Conservation (phyloP, 768 basidiomycete species). For the Lactarius trivialis region DNA sequence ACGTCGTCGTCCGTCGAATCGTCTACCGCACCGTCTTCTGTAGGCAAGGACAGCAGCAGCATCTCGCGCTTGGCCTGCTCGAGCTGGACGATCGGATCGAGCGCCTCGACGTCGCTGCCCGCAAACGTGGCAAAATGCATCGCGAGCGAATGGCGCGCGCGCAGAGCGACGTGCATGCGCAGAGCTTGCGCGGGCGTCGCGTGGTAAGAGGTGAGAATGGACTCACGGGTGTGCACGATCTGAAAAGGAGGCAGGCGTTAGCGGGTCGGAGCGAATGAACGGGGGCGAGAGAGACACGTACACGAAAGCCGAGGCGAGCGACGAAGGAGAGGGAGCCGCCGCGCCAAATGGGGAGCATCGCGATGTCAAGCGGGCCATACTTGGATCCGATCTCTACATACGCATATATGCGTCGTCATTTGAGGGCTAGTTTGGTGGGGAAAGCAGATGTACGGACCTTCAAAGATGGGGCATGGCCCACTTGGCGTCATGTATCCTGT, state of each 20-base stretch:
- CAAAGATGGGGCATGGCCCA: slow-evolving; percentile 35
- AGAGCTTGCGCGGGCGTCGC: slow-evolving; percentile 39
- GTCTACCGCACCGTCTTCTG: background rate
- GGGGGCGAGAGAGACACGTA: slow-evolving; percentile 22
- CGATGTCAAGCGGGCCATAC: slow-evolving; percentile 37
- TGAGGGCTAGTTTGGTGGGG: background rate
- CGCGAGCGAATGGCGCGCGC: slow-evolving; percentile 33
- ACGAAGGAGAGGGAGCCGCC: slow-evolving; percentile 37
- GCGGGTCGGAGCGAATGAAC: background rate
- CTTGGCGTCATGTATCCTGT: slow-evolving; percentile 33
- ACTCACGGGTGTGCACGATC: slow-evolving; percentile 22
- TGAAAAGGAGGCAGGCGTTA: slow-evolving; percentile 21
- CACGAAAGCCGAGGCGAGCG: slow-evolving; percentile 33
- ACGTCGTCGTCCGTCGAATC: background rate
- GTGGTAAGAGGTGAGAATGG: slow-evolving; percentile 32
- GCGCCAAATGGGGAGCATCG: slow-evolving; percentile 41
- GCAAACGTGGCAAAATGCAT: slow-evolving; percentile 44
- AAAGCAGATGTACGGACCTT: slow-evolving; percentile 22
- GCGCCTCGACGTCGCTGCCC: slow-evolving; percentile 36
- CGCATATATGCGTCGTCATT: background rate
- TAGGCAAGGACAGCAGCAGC: background rate
- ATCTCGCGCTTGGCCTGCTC: slow-evolving; percentile 33
- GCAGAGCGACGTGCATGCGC: slow-evolving; percentile 34
- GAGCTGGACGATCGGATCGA: slow-evolving; percentile 35
- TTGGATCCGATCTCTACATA: slow-evolving; percentile 35